Evolutionary conservation across 768 basidiomycete species (phyloP).

Genomic region (Tulasnella sp.): DNA sequence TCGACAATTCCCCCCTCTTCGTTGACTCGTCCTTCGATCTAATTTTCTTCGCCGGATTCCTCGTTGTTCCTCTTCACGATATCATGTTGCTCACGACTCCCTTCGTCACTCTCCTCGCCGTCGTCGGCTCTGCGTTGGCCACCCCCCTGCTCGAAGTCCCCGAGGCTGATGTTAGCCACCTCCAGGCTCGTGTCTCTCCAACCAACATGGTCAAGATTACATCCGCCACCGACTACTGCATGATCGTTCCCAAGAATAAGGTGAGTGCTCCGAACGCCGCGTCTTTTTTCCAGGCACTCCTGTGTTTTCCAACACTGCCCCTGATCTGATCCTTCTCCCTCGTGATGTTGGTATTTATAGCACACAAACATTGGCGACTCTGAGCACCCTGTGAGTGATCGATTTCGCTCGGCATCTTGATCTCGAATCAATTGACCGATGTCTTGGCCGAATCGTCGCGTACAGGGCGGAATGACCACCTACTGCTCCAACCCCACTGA

Average conservation of each 20-base stretch:
- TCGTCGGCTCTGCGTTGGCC: not conserved
- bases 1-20: not conserved
- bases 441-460: not conserved
- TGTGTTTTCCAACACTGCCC: not conserved
- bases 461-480: constrained; percentile 26
- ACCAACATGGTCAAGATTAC: constrained; percentile 30
- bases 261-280: not conserved
- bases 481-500: constrained; percentile 24
- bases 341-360: not conserved
- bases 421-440: not conserved
- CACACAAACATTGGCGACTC: constrained; percentile 35
- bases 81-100: constrained; percentile 15
- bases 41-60: not conserved
- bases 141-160: constrained; percentile 11
- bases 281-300: not conserved
- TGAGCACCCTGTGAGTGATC: constrained; percentile 28
- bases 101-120: not conserved
- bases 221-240: constrained; percentile 28
- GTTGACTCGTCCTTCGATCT: constrained; percentile 6
- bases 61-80: not conserved
- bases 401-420: not conserved
- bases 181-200: constrained; percentile 1
- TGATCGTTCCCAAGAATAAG: constrained; percentile 33
- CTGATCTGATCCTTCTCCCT: not conserved
- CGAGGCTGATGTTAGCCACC: not conserved